Conservation (phyloP, 2,329 filamentous ascomycete genomes). For the Ceratocystis cacaofunesta region DNA sequence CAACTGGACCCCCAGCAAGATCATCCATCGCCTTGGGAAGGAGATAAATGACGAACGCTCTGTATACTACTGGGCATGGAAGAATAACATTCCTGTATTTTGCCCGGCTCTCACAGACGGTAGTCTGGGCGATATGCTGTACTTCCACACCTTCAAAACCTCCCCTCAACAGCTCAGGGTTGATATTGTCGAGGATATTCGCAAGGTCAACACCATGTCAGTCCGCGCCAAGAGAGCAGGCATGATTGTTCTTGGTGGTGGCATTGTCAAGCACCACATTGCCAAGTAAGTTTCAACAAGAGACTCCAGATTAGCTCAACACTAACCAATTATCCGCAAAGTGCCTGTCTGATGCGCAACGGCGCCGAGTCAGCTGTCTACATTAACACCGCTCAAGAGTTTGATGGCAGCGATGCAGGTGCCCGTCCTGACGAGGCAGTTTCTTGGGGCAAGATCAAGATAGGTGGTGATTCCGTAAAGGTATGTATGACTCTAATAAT, state of each 20-base stretch:
- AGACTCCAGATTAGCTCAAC: neutral
- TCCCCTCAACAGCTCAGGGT: slow-evolving; percentile 69
- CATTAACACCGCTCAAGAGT: slow-evolving; percentile 94
- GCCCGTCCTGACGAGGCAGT: slow-evolving; percentile 92
- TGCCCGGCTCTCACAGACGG: slow-evolving; percentile 93
- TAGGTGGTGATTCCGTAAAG: slow-evolving; percentile 78
- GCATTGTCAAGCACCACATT: slow-evolving; percentile 96
- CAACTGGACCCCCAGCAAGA: slow-evolving; percentile 84
- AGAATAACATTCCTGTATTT: slow-evolving; percentile 93
- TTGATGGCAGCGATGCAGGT: slow-evolving; percentile 91
- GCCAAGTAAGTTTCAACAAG: slow-evolving; percentile 43
- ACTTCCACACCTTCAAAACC: slow-evolving; percentile 91
- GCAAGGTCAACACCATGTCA: slow-evolving; percentile 80
- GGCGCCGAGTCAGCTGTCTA: slow-evolving; percentile 94
- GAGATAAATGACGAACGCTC: slow-evolving; percentile 88
- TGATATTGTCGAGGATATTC: slow-evolving; percentile 88
- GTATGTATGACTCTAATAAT: slow-evolving; percentile 30
- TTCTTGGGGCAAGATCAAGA: slow-evolving; percentile 97
- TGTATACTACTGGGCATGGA: slow-evolving; percentile 95
- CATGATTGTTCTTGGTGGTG: slow-evolving; percentile 91
- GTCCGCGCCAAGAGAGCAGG: slow-evolving; percentile 76
- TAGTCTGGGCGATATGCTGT: slow-evolving; percentile 92
- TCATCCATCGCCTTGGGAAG: slow-evolving; percentile 77
- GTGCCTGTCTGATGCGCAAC: slow-evolving; percentile 87
- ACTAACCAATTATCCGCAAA: neutral